Evolutionary conservation across 2,329 filamentous ascomycete genomes (phyloP).

Genomic region (Pezicula radicicola): DNA sequence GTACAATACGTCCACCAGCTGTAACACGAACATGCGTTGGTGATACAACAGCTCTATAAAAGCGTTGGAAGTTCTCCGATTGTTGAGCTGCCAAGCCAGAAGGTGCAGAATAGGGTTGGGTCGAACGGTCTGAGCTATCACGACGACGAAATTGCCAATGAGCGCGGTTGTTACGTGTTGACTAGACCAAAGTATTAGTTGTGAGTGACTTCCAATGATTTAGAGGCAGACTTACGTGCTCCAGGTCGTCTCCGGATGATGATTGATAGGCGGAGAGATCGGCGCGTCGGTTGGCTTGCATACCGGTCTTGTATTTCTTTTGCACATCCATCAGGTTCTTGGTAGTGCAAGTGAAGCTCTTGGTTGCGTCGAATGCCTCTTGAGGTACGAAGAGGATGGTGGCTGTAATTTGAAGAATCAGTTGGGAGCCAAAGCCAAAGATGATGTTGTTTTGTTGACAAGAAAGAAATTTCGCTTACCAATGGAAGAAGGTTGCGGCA

Average conservation of each 20-base stretch:
- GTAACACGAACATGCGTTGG: constrained; percentile 66
- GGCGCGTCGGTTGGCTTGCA: background rate
- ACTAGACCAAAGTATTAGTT: constrained; percentile 6
- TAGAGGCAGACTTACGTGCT: no score
- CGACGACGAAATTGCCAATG: constrained; percentile 27
- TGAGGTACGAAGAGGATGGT: constrained; percentile 21
- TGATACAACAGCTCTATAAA: constrained; percentile 66
- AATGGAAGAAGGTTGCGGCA: constrained; percentile 24
- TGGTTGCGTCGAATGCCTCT: constrained; percentile 17
- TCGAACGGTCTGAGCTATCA: constrained; percentile 24
- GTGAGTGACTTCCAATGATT: background rate
- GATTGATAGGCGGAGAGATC: background rate
- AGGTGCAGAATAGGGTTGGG: constrained; percentile 49
- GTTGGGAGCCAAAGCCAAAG: background rate
- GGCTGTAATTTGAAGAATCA: constrained; percentile 8
- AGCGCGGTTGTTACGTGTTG: constrained; percentile 5
- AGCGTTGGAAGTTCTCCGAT: constrained; percentile 63
- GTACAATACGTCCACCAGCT: constrained; percentile 64
- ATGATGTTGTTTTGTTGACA: background rate
- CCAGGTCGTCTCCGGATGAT: constrained; percentile 10
- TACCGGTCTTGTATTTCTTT: background rate
- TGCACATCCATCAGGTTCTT: constrained; percentile 10
- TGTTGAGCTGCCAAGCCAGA: constrained; percentile 51
- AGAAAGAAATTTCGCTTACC: constrained; percentile 12
- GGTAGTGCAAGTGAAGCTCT: constrained; percentile 17